These are phyloP conservation scores for Pseudopyricularia cyperi DNA, from an alignment of 2,329 filamentous ascomycete genomes.

Conservation along the genomic window DNA sequence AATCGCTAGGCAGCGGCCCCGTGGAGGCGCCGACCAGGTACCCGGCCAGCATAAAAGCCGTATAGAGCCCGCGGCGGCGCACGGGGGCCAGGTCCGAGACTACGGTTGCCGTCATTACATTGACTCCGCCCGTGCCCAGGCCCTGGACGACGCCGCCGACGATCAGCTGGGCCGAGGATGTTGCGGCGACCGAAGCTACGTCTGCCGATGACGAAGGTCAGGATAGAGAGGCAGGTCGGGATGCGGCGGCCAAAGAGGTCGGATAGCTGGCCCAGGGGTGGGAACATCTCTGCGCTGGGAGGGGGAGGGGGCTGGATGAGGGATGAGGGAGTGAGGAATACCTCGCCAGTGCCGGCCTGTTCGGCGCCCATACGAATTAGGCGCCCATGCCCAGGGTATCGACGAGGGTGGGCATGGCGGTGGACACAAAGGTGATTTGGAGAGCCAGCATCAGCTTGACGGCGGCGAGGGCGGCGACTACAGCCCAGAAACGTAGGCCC, in stretches of 20 bases:
- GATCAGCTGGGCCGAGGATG: not conserved
- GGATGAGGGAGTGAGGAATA: not conserved
- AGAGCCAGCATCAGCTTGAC: not conserved
- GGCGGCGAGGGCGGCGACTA: not conserved
- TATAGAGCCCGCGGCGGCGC: constrained; percentile 11
- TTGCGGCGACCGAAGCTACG: not conserved
- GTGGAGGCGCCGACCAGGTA: constrained; percentile 8
- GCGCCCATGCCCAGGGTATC: not conserved
- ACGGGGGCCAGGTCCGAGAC: constrained; percentile 18
- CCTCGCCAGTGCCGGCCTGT: not conserved
- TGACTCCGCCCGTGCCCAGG: constrained; percentile 20
- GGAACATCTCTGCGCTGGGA: not conserved
- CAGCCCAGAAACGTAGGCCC: not conserved
- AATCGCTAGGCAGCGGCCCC: constrained; percentile 10
- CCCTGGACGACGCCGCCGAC: constrained; percentile 17
- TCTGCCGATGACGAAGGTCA: not conserved
- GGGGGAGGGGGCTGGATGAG: not conserved
- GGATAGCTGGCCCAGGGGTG: not conserved
- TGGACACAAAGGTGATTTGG: not conserved
- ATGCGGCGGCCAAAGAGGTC: not conserved
- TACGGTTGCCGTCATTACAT: constrained; percentile 20
- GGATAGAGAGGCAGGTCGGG: not conserved
- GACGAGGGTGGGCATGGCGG: not conserved
- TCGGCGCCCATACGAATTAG: not conserved
- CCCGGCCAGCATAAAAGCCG: constrained; percentile 5